A percentile compares a stretch with the other conserved stretches of the same genome.
phyloP scores from a whole-genome alignment of 2,329 filamentous ascomycete species.

The Drechslera avenae region DNA sequence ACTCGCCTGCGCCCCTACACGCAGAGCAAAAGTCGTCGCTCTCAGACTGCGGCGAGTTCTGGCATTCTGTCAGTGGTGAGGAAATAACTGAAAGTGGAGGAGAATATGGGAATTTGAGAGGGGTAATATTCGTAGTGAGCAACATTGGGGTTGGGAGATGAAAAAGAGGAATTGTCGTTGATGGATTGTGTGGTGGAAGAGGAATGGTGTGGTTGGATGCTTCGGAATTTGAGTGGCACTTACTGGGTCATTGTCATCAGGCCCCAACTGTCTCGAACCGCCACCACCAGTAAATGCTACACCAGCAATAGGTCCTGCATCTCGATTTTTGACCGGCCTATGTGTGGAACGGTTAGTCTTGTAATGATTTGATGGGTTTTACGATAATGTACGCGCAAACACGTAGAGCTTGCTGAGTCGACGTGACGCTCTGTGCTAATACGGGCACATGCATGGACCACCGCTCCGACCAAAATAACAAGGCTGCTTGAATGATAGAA shows the following conservation, averaged over 20 bases:
- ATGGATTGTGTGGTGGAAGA: conserved; percentile 45
- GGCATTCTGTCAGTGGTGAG: conserved; percentile 49
- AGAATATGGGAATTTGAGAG: conserved; percentile 43
- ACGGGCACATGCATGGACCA: conserved; percentile 32
- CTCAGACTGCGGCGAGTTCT: conserved; percentile 54
- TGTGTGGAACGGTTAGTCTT: conserved; percentile 40
- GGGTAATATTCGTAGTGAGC: conserved; percentile 34
- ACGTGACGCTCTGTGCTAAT: conserved; percentile 33
- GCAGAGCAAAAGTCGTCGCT: conserved; percentile 91
- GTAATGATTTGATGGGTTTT: conserved; percentile 30
- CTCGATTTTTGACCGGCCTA: conserved; percentile 79
- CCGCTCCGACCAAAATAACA: conserved; percentile 19
- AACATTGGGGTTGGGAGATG: conserved; percentile 41
- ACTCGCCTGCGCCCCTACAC: conserved; percentile 80
- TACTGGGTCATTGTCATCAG: conserved; percentile 62
- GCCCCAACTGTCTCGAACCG: conserved; percentile 66
- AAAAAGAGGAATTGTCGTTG: conserved; percentile 34
- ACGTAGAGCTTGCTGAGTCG: conserved; percentile 43
- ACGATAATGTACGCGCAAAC: conserved; percentile 27
- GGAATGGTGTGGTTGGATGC: conserved; percentile 50
- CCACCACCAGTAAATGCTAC: conserved; percentile 62
- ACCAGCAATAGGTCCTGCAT: conserved; percentile 67
- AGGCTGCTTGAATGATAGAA: conserved; percentile 15
- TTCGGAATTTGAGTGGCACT: conserved; percentile 52
- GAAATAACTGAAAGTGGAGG: conserved; percentile 43